These are phyloP conservation scores for Musa itinerans DNA, from an alignment of 176 grass and related monocot species.

Conservation along the genomic window DNA sequence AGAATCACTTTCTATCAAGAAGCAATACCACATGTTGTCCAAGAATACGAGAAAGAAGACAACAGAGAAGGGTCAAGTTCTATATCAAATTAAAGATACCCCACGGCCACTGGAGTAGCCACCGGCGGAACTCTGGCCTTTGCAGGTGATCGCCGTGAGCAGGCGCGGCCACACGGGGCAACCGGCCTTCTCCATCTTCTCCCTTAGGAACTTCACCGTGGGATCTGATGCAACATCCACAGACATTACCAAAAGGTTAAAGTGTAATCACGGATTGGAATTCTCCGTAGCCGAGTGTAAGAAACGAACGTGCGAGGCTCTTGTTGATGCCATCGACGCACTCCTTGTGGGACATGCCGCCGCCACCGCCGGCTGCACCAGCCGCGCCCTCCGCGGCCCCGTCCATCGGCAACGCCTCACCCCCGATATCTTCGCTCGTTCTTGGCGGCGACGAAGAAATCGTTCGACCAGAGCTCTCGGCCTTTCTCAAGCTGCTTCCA, in stretches of 20 bases:
- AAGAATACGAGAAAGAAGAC: not conserved
- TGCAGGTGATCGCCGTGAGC: conserved; percentile 35
- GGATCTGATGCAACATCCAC: conserved; percentile 40
- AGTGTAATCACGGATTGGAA: not conserved
- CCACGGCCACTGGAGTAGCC: conserved; percentile 31
- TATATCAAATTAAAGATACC: conserved; percentile 24
- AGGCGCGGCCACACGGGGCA: conserved; percentile 50
- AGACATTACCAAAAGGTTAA: conserved; percentile 2
- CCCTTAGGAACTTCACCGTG: conserved; percentile 62
- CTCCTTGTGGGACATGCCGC: conserved; percentile 42
- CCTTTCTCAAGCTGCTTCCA: no score
- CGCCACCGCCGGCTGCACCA: conserved; percentile 1
- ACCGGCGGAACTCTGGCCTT: conserved; percentile 24
- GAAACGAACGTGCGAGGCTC: conserved; percentile 40
- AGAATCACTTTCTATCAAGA: no score
- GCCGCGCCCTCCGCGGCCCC: conserved; percentile 5
- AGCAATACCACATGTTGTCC: not conserved
- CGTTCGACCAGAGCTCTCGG: no score
- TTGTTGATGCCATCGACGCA: conserved; percentile 47
- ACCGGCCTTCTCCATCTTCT: conserved; percentile 57
- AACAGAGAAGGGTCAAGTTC: not conserved
- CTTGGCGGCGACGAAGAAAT: not conserved
- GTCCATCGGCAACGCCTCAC: not conserved
- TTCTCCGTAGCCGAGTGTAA: not conserved
- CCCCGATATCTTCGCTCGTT: not conserved